Base-by-base conservation (phyloP, 1,139 yeast species). In the Blastobotrys arbuscula region DNA sequence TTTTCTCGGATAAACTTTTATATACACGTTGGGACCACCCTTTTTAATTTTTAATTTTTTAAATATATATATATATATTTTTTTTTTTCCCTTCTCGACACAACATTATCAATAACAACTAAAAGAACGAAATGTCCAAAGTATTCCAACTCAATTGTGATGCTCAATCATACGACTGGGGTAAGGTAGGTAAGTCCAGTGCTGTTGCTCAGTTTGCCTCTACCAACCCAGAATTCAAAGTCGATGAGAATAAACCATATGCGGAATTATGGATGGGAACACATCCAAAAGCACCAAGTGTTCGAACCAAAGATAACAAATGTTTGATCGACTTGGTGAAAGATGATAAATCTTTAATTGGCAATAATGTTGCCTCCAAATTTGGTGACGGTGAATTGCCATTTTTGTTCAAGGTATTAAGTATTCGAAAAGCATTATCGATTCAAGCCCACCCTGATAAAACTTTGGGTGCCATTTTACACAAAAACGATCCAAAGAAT, bases 371-470 rank as follows among this genome's bases (percentile, higher is more conserved):
- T 48, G 75, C 82, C 49, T 64, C 67, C 38, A 82, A 83, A 67
- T 92, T 87, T 63, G 86, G 86, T 44, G 73, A 81, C 30, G 77
- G 80, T 53, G 95, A 85, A 61, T 72, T 92, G 59, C 98, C 98
- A 33, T 94, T 87, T 66, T 73, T 92, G 59, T 92, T 92, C 75
- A 92, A 92, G 72, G 97, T 92, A 20, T 76, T 92, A 62, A 85
- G 96, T 6, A 92, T 94, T 62, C 82, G 82, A 60, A 92, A 92
- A 69, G 98, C 95, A 18, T 77, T 92, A 61, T 82, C 94, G 16
- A 90, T 92, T 66, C 99, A 92, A 71, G 97, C 98, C 18, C 99
- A 92, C 64, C 99, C 99, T 26, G 97, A 92, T 70, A 92, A 92
- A 71, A 69, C 74, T 26, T 74, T 92, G 50, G 99, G 86, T 36